Evolutionary conservation across 208 protist genomes (phyloP).

Genomic region (Crithidia thermophila): DNA sequence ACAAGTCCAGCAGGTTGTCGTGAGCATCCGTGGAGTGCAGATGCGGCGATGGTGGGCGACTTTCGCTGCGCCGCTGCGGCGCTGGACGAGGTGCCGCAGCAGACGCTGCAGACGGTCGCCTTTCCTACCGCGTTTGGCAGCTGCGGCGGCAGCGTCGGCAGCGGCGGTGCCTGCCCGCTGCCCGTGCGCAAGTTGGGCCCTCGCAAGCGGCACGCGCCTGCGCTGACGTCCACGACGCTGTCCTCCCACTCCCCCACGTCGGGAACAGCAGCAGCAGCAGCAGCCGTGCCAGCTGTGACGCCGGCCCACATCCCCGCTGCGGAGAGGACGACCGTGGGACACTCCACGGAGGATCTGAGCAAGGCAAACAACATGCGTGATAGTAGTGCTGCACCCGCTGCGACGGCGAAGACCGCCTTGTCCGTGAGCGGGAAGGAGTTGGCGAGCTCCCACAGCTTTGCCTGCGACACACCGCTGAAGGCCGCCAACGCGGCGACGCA

Average conservation of each 20-base stretch:
- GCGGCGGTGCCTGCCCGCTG: slow-evolving; percentile 22
- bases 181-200: slow-evolving; percentile 12
- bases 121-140: slow-evolving; percentile 63
- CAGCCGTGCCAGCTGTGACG: not conserved
- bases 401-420: no score
- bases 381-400: no score
- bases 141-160: slow-evolving; percentile 29
- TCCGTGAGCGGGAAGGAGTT: no score
- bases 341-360: no score
- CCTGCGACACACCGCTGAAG: no score
- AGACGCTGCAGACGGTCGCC: slow-evolving; percentile 70
- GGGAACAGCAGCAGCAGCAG: not conserved
- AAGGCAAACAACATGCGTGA: no score
- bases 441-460: no score
- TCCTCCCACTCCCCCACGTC: not conserved
- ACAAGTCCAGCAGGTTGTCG: no score
- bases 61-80: slow-evolving; percentile 31
- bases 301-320: no score
- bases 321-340: no score
- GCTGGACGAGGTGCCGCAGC: slow-evolving; percentile 70
- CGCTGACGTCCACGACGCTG: not conserved
- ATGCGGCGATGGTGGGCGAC: slow-evolving; percentile 31
- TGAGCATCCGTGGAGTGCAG: not conserved
- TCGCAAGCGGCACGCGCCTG: not conserved
- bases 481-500: no score